Conservation (phyloP, 805 yeast genomes). For the Yarrowia sp. region DNA sequence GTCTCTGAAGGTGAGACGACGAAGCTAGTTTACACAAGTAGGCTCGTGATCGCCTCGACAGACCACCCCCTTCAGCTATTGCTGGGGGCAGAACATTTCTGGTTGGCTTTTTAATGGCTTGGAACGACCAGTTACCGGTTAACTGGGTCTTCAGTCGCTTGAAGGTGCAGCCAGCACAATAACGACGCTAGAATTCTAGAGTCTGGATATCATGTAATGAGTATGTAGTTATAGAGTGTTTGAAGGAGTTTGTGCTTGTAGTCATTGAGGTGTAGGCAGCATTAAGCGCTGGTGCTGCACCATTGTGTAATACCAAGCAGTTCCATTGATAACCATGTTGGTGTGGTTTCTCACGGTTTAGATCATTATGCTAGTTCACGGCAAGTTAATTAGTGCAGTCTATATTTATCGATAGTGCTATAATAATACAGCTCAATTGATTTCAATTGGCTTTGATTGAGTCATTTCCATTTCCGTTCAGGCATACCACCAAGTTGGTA, state of each 20-base stretch:
- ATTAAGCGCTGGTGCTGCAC: no score
- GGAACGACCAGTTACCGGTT: slow-evolving; percentile 3
- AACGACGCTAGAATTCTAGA: slow-evolving; percentile 10
- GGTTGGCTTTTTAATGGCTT: slow-evolving; percentile 1
- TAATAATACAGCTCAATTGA: background rate
- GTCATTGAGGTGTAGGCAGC: no score
- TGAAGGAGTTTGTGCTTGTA: background rate
- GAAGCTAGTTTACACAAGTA: background rate
- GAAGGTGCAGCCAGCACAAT: slow-evolving; percentile 6
- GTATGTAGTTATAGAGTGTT: slow-evolving; percentile 26
- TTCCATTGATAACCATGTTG: no score
- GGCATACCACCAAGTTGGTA: no score
- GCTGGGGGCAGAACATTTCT: background rate
- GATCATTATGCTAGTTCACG: background rate
- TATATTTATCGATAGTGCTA: background rate
- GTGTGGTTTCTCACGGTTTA: background rate
- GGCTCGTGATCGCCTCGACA: no score
- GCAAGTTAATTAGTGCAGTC: background rate
- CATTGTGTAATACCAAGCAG: no score
- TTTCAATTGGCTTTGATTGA: background rate
- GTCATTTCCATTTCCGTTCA: background rate
- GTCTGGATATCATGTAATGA: slow-evolving; percentile 23
- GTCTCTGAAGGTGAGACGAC: slow-evolving; percentile 71
- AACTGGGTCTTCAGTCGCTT: background rate
- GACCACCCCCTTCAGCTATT: no score